Evolutionary conservation across 1,139 yeast genomes (phyloP).

Genomic region (Diutina ranongensis): DNA sequence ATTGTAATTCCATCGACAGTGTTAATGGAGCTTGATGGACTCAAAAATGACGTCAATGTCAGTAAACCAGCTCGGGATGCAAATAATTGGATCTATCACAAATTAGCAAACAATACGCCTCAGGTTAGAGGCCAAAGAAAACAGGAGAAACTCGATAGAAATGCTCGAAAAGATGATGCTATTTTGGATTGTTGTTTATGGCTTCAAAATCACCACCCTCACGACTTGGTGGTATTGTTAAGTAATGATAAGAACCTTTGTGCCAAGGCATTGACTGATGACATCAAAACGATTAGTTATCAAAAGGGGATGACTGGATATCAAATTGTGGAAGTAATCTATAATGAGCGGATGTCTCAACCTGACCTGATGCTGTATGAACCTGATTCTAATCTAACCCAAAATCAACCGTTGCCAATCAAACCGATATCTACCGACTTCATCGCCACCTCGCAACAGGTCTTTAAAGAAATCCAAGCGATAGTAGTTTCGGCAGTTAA

Average conservation of each 20-base stretch:
- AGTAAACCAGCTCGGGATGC: conserved; percentile 48
- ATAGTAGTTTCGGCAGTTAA: conserved; percentile 38
- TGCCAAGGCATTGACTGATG: conserved; percentile 60
- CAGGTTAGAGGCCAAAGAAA: conserved; percentile 56
- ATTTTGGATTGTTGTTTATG: conserved; percentile 78
- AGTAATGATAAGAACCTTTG: conserved; percentile 83
- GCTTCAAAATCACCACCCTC: conserved; percentile 30
- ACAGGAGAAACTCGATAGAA: conserved; percentile 34
- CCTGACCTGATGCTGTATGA: no score
- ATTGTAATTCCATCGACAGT: conserved; percentile 64
- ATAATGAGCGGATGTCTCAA: conserved; percentile 9
- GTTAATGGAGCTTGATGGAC: conserved; percentile 67
- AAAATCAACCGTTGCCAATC: neutral
- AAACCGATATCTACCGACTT: neutral
- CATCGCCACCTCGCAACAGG: conserved; percentile 7
- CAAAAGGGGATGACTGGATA: conserved; percentile 48
- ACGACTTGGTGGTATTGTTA: conserved; percentile 46
- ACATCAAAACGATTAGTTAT: conserved; percentile 56
- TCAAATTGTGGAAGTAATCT: conserved; percentile 40
- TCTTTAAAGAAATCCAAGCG: conserved; percentile 30
- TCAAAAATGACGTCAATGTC: conserved; percentile 14
- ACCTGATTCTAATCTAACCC: no score
- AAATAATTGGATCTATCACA: conserved; percentile 64
- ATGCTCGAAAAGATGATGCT: conserved; percentile 58
- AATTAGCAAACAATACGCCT: conserved; percentile 39